Base-by-base conservation (phyloP, 2,329 filamentous ascomycete genomes). In the Lasiodiplodia gonubiensis region DNA sequence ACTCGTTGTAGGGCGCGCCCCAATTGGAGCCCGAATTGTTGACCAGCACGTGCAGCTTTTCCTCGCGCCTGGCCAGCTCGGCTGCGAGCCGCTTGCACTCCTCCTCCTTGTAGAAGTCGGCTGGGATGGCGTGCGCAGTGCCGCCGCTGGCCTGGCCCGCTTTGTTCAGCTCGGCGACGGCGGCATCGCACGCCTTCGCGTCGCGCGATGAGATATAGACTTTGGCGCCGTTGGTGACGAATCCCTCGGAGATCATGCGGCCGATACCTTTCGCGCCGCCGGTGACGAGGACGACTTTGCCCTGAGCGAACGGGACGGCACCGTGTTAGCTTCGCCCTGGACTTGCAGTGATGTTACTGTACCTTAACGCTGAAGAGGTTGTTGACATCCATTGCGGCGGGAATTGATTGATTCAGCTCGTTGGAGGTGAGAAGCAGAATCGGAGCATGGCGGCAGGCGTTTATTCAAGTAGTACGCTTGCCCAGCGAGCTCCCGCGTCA, bases 131-230 rank as follows among this genome's bases (percentile, higher is more conserved):
- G 68, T 89, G 80, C 53, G 90, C 89, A 10, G 78, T 82, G 67
- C 87, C 87, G 37, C 66, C 66, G 37, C 48, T 64, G 27, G 49
- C 53, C 66, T 81, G 83, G 71, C 86, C 83, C 35, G 86, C 81
- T 70, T 82, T 79, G 70, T 85, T 86, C 67, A 89, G 77, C 54
- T 86, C 86, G 1, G 87, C 85, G 37, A 80, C 85, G 21, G 89
- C 86, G 57, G 90, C 82, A 73, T 83, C 81, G 78, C 88, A 88
- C 30, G 82, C 80, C 52, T 86, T 88, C 18, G 86, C 87, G 37
- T 90, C 89, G 27, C 87, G 84, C 6, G 87, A 90, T 6, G 87
- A 88, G 70, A 92, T 89, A 81, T 91, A 92, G 6, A 92, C 90
- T 70, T 86, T 90, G 18, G 83, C 84, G 67, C 88, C 87, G 77